Evolutionary conservation across 2,329 filamentous ascomycete species (phyloP), one percentile per base, ranked within the genome.

Genomic region (Fusarium cicatricum): DNA sequence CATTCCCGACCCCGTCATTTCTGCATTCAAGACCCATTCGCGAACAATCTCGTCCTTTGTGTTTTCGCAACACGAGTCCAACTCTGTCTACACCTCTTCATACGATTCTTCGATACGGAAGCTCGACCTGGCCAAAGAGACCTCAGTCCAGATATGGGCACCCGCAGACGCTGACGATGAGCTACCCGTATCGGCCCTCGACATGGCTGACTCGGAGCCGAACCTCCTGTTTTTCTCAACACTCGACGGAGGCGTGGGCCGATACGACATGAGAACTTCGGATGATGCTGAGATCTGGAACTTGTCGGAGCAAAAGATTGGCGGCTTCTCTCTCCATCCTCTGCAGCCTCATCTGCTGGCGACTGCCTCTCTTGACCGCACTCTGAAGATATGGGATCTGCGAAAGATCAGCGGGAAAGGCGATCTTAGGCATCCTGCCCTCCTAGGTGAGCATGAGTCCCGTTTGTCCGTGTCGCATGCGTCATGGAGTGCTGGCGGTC

Each of bases 91-190:
- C 68, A 91, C 92, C 0, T 87, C 90, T 0, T 97, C 93, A 0
- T 98, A 99, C 72, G 95, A 99, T 74, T 95, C 91, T 0, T 93
- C 92, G 0, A 91, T 99, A 50, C 86, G 95, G 4, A 91, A 90
- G 56, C 82, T 97, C 16, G 94, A 99, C 70, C 79, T 99, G 0
- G 83, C 86, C 31, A 92, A 91, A 69, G 90, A 90, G 1, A 82
- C 90, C 1, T 92, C 92, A 0, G 82, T 90, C 0, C 91, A 97
- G 70, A 80, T 94, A 0, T 98, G 91, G 74, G 91, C 90, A 0
- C 92, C 93, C 0, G 73, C 80, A 0, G 88, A 90, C 58, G 79
- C 83, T 0, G 79, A 85, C 19, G 86, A 88, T 9, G 93, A 97
- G 52, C 78, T 91, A 10, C 90, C 92, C 0, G 84, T 99, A 10